Conservation (phyloP, 108 stramenopile species). For the Conticribra guillardii region DNA sequence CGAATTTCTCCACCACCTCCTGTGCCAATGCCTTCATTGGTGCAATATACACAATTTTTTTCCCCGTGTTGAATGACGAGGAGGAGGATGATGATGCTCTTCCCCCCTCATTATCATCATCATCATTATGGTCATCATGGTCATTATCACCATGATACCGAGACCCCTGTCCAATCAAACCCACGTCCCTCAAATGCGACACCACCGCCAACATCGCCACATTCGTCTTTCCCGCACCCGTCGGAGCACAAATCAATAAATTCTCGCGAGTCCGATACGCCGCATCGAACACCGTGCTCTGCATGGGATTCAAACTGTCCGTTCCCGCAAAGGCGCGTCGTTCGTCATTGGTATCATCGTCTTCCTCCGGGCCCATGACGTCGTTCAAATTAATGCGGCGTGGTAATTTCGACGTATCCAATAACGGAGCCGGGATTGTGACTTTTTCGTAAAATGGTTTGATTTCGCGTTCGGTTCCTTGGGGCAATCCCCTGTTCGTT, state of each 20-base stretch:
- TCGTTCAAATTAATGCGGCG: conserved; percentile 62
- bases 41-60: conserved; percentile 96
- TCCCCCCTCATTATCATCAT: conserved; percentile 43
- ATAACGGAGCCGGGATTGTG: conserved; percentile 75
- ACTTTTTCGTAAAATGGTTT: conserved; percentile 76
- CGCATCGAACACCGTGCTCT: conserved; percentile 91
- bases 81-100: too few relatives aligned
- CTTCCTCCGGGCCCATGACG: conserved; percentile 54
- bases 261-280: conserved; percentile 92
- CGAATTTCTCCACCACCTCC: conserved; percentile 98
- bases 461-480: conserved; percentile 74
- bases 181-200: conserved; percentile 85
- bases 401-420: conserved; percentile 60
- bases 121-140: too few relatives aligned
- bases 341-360: conserved; percentile 42
- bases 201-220: conserved; percentile 93
- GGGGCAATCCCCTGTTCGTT: conserved; percentile 55
- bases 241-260: conserved; percentile 96
- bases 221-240: conserved; percentile 96
- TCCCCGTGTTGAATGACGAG: conserved; percentile 61
- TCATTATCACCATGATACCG: too few relatives aligned
- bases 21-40: conserved; percentile 99
- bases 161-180: conserved; percentile 48
- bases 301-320: conserved; percentile 92
- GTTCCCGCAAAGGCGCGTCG: conserved; percentile 78